Evolutionary conservation across 2,329 filamentous ascomycete species (phyloP).

Genomic region (Drechslerella dactyloides): DNA sequence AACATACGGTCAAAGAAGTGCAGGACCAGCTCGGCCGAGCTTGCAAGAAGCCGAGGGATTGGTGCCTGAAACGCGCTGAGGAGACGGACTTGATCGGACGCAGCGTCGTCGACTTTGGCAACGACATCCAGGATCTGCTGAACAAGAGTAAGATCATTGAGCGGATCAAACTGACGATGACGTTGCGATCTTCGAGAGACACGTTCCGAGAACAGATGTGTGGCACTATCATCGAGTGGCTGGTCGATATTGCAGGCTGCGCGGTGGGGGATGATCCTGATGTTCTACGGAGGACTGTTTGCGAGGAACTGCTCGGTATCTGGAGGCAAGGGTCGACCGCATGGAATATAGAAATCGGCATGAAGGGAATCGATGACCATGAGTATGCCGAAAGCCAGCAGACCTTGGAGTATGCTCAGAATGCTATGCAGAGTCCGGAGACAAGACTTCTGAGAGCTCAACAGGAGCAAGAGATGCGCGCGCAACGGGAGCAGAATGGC

Average conservation of each 20-base stretch:
- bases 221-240: conserved; percentile 95
- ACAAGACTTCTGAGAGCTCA: conserved; percentile 56
- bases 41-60: conserved; percentile 73
- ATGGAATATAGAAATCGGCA: conserved; percentile 76
- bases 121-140: conserved; percentile 74
- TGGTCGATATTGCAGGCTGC: conserved; percentile 89
- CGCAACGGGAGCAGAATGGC: conserved; percentile 49
- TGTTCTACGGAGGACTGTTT: conserved; percentile 80
- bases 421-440: conserved; percentile 55
- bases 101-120: conserved; percentile 78
- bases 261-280: conserved; percentile 79
- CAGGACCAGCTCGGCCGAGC: conserved; percentile 87
- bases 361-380: conserved; percentile 83
- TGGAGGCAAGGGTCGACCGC: conserved; percentile 88
- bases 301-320: conserved; percentile 85
- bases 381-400: conserved; percentile 56
- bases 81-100: conserved; percentile 89
- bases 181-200: conserved; percentile 88
- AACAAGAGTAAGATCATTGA: conserved; percentile 84
- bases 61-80: conserved; percentile 76
- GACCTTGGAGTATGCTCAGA: conserved; percentile 48
- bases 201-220: conserved; percentile 99
- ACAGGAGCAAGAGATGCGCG: conserved; percentile 53
- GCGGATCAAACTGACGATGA: conserved; percentile 94
- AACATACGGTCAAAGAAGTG: conserved; percentile 93